Percentiles rank a stretch among this genome's conserved stretches.
Conservation (phyloP, 805 yeast genomes). For the Barnettozyma vustinii region DNA sequence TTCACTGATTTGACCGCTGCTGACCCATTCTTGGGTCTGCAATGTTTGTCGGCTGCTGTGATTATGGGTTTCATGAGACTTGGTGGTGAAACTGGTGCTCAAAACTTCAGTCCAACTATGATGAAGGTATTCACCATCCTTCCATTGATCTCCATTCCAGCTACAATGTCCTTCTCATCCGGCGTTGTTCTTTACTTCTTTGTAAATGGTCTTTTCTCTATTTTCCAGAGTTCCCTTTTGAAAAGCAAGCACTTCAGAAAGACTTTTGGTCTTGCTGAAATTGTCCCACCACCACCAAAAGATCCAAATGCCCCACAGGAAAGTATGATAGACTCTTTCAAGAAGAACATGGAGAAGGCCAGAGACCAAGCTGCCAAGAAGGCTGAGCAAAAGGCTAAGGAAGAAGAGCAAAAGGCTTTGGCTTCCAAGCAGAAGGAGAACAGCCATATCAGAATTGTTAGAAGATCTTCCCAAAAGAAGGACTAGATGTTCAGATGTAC, state of each 20-base stretch:
- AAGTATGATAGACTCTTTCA: constrained; percentile 33
- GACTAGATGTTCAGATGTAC: not conserved
- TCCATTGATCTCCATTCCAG: constrained; percentile 81
- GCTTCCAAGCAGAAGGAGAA: constrained; percentile 28
- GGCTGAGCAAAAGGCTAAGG: constrained; percentile 30
- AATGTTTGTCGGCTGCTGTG: constrained; percentile 70
- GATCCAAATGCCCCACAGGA: constrained; percentile 29
- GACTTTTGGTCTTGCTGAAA: constrained; percentile 51
- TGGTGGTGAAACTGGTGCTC: constrained; percentile 92
- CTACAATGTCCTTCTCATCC: constrained; percentile 81
- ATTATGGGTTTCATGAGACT: constrained; percentile 69
- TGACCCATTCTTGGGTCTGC: constrained; percentile 90
- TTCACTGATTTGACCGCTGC: constrained; percentile 73
- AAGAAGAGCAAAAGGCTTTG: constrained; percentile 27
- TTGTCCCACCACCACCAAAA: constrained; percentile 47
- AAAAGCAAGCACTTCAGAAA: constrained; percentile 56
- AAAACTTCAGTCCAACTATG: constrained; percentile 56
- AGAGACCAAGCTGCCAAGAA: constrained; percentile 35
- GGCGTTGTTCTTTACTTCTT: constrained; percentile 85
- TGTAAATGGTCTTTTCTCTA: constrained; percentile 70
- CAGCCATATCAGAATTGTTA: constrained; percentile 23
- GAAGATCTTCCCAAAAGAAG: constrained; percentile 12
- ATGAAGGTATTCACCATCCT: constrained; percentile 63
- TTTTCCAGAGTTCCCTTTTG: constrained; percentile 64
- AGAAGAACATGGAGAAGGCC: constrained; percentile 35